Percentiles rank a stretch among this genome's conserved stretches.
Evolutionary conservation across 306 rosid species (phyloP).

Genomic region (Ammopiptanthus mongolicus): DNA sequence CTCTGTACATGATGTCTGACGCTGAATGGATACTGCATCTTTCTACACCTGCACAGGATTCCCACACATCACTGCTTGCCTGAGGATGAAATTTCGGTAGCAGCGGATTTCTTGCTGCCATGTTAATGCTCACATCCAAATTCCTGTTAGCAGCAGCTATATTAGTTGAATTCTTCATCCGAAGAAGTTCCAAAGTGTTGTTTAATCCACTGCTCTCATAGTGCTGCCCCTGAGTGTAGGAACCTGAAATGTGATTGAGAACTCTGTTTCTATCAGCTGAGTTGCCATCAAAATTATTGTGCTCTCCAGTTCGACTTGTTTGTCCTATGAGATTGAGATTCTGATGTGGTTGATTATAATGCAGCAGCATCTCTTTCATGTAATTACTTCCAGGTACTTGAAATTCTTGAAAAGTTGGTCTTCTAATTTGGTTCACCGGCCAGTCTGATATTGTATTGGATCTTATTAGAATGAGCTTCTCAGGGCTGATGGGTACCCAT

Average conservation of each 20-base stretch:
- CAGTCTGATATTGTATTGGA: slow-evolving; percentile 20
- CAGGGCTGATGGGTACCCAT: slow-evolving; percentile 54
- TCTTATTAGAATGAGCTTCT: slow-evolving; percentile 35
- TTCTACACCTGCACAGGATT: slow-evolving; percentile 18
- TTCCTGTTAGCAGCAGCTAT: slow-evolving; percentile 26
- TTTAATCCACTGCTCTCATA: slow-evolving; percentile 30
- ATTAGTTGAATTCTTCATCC: slow-evolving; percentile 19
- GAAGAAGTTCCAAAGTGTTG: slow-evolving; percentile 32
- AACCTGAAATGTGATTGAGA: slow-evolving; percentile 27
- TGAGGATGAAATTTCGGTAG: slow-evolving; percentile 31
- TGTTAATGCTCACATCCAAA: slow-evolving; percentile 23
- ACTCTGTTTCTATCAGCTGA: slow-evolving; percentile 6
- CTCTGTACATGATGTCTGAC: slow-evolving; percentile 8
- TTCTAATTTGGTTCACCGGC: slow-evolving; percentile 18
- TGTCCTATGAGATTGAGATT: slow-evolving; percentile 26
- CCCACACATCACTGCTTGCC: slow-evolving; percentile 5
- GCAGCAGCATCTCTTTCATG: slow-evolving; percentile 23
- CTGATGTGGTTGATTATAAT: slow-evolving; percentile 25
- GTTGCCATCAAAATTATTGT: slow-evolving; percentile 15
- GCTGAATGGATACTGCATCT: slow-evolving; percentile 17
- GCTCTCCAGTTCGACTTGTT: slow-evolving; percentile 14
- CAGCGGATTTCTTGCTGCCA: slow-evolving; percentile 38
- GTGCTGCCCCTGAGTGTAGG: slow-evolving; percentile 19
- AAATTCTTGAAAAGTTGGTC: slow-evolving; percentile 26
- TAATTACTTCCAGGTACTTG: slow-evolving; percentile 24